phyloP scores from a whole-genome alignment of 164 flowering plant species.

The Santalum album region DNA sequence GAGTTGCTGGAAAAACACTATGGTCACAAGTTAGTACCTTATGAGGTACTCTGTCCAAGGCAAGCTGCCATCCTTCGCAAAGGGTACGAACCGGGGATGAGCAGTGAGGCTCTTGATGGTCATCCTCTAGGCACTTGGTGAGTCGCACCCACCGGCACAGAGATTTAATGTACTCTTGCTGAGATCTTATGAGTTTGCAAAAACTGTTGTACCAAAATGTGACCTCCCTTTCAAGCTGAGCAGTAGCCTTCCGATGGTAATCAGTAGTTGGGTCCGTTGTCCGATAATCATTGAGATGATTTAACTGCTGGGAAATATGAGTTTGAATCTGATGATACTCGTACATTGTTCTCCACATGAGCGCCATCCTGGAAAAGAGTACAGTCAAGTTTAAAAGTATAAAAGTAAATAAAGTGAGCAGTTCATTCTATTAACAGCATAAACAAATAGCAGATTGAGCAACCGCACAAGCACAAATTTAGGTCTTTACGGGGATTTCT shows the following conservation, averaged over 20 bases:
- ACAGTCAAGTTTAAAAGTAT: too few relatives aligned
- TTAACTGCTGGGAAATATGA: slow-evolving; percentile 59
- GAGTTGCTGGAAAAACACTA: neutral
- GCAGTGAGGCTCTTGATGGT: slow-evolving; percentile 17
- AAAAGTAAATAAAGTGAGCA: too few relatives aligned
- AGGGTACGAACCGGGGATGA: slow-evolving; percentile 30
- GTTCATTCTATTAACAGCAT: too few relatives aligned
- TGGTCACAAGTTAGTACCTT: too few relatives aligned
- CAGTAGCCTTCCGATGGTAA: slow-evolving; percentile 55
- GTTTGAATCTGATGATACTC: slow-evolving; percentile 70
- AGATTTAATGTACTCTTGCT: slow-evolving; percentile 43
- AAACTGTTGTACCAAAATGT: slow-evolving; percentile 56
- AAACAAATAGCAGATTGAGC: too few relatives aligned
- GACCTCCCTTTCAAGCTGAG: slow-evolving; percentile 65
- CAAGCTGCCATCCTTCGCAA: slow-evolving; percentile 58
- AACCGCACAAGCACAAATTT: too few relatives aligned
- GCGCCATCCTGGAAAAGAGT: slow-evolving; percentile 41
- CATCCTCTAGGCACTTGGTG: slow-evolving; percentile 33
- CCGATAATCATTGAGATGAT: slow-evolving; percentile 30
- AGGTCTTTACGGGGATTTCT: too few relatives aligned
- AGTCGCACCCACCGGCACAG: slow-evolving; percentile 58
- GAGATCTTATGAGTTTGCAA: slow-evolving; percentile 50
- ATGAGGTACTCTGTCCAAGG: slow-evolving; percentile 52
- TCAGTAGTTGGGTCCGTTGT: slow-evolving; percentile 50
- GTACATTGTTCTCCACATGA: slow-evolving; percentile 79